phyloP scores from a whole-genome alignment of 2,329 filamentous ascomycete species.

The Diaporthe amygdali region DNA sequence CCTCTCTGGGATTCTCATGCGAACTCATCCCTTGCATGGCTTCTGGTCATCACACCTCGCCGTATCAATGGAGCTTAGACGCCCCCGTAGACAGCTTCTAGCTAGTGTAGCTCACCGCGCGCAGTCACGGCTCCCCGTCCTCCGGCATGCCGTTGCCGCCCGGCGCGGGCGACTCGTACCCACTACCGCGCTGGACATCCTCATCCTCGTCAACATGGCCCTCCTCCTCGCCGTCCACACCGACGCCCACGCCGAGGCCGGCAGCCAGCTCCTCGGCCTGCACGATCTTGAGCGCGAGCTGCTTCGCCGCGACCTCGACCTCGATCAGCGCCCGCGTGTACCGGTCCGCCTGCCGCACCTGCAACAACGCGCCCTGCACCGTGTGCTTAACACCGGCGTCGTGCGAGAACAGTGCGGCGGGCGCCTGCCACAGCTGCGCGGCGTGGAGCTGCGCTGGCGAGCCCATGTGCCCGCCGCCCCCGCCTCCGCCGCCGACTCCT shows the following conservation, averaged over 20 bases:
- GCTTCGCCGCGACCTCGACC: constrained; percentile 59
- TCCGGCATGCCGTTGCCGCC: constrained; percentile 11
- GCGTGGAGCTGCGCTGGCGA: constrained; percentile 25
- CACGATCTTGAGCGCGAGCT: constrained; percentile 57
- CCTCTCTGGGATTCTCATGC: no score
- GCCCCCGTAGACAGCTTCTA: not conserved
- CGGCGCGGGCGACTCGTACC: constrained; percentile 17
- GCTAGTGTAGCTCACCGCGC: no score
- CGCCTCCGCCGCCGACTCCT: constrained; percentile 28
- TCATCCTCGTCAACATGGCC: not conserved
- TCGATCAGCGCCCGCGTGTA: constrained; percentile 53
- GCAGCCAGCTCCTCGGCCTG: constrained; percentile 53
- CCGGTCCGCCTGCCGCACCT: constrained; percentile 49
- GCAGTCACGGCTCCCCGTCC: not conserved
- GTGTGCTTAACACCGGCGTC: constrained; percentile 47
- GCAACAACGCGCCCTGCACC: constrained; percentile 51
- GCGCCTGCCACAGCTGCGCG: constrained; percentile 26
- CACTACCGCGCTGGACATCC: not conserved
- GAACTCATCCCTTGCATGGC: not conserved
- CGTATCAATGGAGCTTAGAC: not conserved
- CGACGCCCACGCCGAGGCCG: constrained; percentile 31
- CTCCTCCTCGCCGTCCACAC: constrained; percentile 28
- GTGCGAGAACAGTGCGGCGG: constrained; percentile 29
- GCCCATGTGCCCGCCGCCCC: constrained; percentile 3
- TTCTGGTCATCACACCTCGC: no score